phyloP scores from a whole-genome alignment of 768 basidiomycete genomes.

The Rhizopogon vulgaris region DNA sequence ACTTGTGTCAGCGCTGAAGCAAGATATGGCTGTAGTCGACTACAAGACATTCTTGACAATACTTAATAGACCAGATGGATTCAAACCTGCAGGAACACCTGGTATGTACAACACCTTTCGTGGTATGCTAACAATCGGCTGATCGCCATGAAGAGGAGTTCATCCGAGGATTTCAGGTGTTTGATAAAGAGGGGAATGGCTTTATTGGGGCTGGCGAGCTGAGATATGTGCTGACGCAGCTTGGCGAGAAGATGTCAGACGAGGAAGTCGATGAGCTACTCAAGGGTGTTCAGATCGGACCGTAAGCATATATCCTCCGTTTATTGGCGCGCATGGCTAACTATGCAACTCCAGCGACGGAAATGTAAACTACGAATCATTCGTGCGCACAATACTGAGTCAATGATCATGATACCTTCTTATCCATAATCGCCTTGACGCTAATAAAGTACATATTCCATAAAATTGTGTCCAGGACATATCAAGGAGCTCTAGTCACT shows the following conservation, averaged over 20 bases:
- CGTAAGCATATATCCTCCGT: constrained; percentile 37
- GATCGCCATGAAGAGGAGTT: constrained; percentile 75
- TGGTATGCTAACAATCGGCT: background rate
- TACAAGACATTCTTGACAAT: constrained; percentile 89
- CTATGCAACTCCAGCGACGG: constrained; percentile 60
- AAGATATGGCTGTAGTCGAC: constrained; percentile 52
- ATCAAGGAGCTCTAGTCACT: constrained; percentile 20
- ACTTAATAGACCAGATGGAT: constrained; percentile 92
- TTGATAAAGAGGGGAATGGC: constrained; percentile 79
- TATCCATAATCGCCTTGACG: background rate
- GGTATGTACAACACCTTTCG: constrained; percentile 41
- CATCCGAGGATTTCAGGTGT: constrained; percentile 98
- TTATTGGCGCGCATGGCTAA: background rate
- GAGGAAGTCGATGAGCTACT: constrained; percentile 97
- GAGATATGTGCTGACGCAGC: constrained; percentile 85
- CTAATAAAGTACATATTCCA: background rate
- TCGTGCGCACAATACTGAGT: constrained; percentile 89
- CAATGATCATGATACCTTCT: constrained; percentile 44
- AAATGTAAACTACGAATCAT: constrained; percentile 95
- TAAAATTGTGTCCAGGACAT: background rate
- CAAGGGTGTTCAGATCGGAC: constrained; percentile 90
- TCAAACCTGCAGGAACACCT: constrained; percentile 94
- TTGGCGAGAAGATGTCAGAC: constrained; percentile 98
- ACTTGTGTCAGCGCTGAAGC: background rate
- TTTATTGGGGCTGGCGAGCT: constrained; percentile 61